These are phyloP conservation scores for Ustilago esculenta DNA, from an alignment of 1,284 basidiomycete species.

Conservation along the genomic window DNA sequence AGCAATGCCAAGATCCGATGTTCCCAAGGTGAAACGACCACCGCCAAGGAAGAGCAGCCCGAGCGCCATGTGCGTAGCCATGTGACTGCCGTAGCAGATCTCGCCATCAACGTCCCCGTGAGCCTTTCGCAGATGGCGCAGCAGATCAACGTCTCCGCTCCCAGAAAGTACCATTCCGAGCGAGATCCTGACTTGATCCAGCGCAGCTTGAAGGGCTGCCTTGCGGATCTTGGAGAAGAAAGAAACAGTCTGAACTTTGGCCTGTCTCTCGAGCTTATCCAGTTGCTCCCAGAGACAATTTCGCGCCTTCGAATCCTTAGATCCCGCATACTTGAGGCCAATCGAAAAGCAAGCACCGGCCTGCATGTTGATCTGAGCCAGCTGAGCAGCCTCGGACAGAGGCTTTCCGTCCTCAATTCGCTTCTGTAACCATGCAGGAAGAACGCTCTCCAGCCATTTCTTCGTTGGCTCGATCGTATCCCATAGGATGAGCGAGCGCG, in stretches of 20 bases:
- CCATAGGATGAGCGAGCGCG: constrained; percentile 88
- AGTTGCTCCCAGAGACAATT: constrained; percentile 81
- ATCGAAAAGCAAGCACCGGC: constrained; percentile 89
- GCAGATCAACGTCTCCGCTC: constrained; percentile 88
- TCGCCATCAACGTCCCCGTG: constrained; percentile 81
- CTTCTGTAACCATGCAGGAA: constrained; percentile 77
- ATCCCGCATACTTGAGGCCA: constrained; percentile 89
- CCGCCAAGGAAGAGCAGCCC: constrained; percentile 93
- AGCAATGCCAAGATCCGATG: constrained; percentile 88
- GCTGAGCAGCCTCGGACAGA: constrained; percentile 40
- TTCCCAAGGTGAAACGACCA: constrained; percentile 90
- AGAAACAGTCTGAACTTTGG: constrained; percentile 67
- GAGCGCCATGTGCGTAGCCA: constrained; percentile 88
- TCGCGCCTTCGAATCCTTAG: constrained; percentile 75
- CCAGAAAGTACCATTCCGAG: constrained; percentile 94
- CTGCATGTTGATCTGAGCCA: constrained; percentile 60
- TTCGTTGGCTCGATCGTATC: constrained; percentile 76
- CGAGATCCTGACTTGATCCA: constrained; percentile 85
- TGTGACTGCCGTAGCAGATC: constrained; percentile 82
- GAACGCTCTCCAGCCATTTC: constrained; percentile 80
- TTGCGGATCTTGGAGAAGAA: constrained; percentile 54
- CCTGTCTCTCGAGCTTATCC: constrained; percentile 73
- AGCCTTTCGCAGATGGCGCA: constrained; percentile 86
- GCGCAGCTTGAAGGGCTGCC: constrained; percentile 88
- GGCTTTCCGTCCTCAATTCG: constrained; percentile 69